Evolutionary conservation across 83 land plant species (phyloP).

Genomic region (Picea abies): DNA sequence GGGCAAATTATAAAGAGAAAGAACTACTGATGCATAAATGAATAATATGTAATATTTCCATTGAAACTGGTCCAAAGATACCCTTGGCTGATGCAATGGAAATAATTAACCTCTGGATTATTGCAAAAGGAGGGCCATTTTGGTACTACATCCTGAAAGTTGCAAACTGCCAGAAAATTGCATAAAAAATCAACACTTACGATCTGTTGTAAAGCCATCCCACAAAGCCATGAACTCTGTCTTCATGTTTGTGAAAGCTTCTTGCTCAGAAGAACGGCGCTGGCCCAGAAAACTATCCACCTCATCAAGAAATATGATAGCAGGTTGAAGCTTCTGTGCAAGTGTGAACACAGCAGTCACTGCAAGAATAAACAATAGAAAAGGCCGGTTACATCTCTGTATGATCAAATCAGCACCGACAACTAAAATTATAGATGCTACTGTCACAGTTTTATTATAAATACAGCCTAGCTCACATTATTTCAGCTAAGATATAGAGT

Average conservation of each 20-base stretch:
- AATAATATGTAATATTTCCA: too few relatives aligned
- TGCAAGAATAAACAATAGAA: conserved; percentile 31
- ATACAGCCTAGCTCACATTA: too few relatives aligned
- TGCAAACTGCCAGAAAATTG: neutral
- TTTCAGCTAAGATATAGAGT: too few relatives aligned
- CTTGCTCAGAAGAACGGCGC: conserved; percentile 80
- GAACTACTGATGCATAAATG: neutral
- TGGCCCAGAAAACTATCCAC: conserved; percentile 98
- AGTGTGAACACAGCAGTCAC: conserved; percentile 91
- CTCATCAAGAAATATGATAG: conserved; percentile 97
- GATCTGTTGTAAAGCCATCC: conserved; percentile 99
- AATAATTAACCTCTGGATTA: neutral
- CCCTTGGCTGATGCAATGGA: neutral
- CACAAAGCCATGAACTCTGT: conserved; percentile 98
- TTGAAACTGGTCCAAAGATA: neutral
- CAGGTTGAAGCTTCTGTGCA: conserved; percentile 94
- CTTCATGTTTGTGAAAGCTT: conserved; percentile 87
- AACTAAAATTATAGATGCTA: conserved; percentile 1
- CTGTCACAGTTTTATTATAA: neutral
- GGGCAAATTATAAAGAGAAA: neutral
- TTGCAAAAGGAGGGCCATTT: neutral
- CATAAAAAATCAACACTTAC: conserved; percentile 48
- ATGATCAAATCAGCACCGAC: neutral
- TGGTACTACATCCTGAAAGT: neutral
- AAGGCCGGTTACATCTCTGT: neutral